Base-by-base conservation (phyloP, 176 grass and related monocot genomes). In the Neostapfia colusana region DNA sequence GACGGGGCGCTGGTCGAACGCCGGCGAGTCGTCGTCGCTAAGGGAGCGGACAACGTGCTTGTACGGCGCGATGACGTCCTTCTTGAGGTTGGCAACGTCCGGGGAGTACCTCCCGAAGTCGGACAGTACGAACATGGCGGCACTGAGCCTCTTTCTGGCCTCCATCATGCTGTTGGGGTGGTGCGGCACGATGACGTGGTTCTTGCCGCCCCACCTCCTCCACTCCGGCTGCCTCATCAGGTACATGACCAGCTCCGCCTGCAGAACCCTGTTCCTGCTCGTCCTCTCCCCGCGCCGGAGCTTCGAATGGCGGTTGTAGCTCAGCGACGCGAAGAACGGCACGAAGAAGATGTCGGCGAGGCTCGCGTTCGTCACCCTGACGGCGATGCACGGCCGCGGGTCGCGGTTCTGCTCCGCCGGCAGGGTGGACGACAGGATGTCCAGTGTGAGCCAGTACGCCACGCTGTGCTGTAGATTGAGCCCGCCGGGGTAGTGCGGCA, bases 381-480 rank as follows among this genome's bases (percentile, higher is more conserved):
- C 60, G 48, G 88, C 88, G 18, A 55, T 49, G 83, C 93, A 93
- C 0, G 93, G 88, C 73, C 90, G 31, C 31, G 31, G 45, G 45
- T 48, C 45, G 42, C 42, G 59, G n/a, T 35, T n/a, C 25, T 7
- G 28, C 4, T 28, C 4, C 0, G 4, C 15, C 0, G 72, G 72
- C 23, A 65, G 20, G 28, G 74, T 51, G 34, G 90, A 97, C 39
- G 93, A 86, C 0, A 93, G 88, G 50, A 97, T 85, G 78, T 93
- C 90, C 43, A 97, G 72, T 7, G 84, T 80, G 26, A 97, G 93
- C 90, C 90, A 97, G 51, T 97, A 97, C 63, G 83, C 93, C 41
- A 93, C 86, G 79, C 90, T 97, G 80, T 97, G 93, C 76, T 97
- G 93, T 77, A 93, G 84, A 85, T 97, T 97, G 72, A 97, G 77